phyloP scores from a whole-genome alignment of 495 filamentous ascomycete species.

The Hamigera avellanea region DNA sequence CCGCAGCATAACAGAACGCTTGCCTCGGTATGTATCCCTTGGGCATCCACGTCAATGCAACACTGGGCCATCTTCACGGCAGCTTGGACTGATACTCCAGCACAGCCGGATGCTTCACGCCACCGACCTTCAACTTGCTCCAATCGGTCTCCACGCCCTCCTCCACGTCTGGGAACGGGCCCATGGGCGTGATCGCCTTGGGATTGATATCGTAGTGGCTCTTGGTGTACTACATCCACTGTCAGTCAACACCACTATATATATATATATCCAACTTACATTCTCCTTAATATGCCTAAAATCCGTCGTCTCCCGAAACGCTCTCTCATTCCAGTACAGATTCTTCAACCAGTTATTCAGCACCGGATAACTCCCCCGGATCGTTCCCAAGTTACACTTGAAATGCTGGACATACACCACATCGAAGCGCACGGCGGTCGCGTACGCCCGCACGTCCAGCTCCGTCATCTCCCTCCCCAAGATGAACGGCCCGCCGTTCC shows the following conservation, averaged over 20 bases:
- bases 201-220: slow-evolving; percentile 49
- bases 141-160: slow-evolving; percentile 29
- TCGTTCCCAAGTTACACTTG: slow-evolving; percentile 43
- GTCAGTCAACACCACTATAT: slow-evolving; percentile 3
- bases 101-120: slow-evolving; percentile 21
- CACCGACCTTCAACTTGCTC: slow-evolving; percentile 20
- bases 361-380: slow-evolving; percentile 41
- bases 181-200: slow-evolving; percentile 49
- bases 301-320: slow-evolving; percentile 40
- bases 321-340: slow-evolving; percentile 38
- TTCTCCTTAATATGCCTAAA: slow-evolving; percentile 52
- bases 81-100: slow-evolving; percentile 9
- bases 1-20: too few relatives aligned
- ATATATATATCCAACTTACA: too few relatives aligned
- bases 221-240: slow-evolving; percentile 34
- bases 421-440: slow-evolving; percentile 40
- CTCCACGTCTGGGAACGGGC: slow-evolving; percentile 52
- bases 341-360: slow-evolving; percentile 40
- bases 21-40: too few relatives aligned
- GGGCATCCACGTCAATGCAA: too few relatives aligned
- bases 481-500: slow-evolving; percentile 34
- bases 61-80: too few relatives aligned
- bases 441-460: slow-evolving; percentile 37
- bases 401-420: slow-evolving; percentile 45
- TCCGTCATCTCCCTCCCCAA: slow-evolving; percentile 37